Base-by-base conservation (phyloP, 371 early-diverging fungal genomes). In the Funneliformis caledonium region DNA sequence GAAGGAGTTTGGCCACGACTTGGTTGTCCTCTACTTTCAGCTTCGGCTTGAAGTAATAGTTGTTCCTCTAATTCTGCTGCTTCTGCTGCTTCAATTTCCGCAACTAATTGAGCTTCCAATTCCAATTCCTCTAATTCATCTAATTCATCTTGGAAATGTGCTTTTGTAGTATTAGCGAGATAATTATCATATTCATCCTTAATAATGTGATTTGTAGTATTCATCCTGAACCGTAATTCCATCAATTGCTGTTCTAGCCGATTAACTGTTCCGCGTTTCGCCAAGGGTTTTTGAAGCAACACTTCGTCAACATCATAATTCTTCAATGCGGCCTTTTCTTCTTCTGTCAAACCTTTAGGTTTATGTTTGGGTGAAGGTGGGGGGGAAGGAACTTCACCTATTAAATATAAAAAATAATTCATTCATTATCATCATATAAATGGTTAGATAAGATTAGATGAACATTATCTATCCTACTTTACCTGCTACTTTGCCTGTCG, bases 351-450 rank as follows among this genome's bases (percentile, higher is more conserved):
- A 42, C 16, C 12, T 16, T 45, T 69, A 19, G 16, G n/a, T 43
- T 69, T 45, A 31, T 10, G 5, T 7, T 65, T 65, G 33, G 69
- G 69, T 43, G 69, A 45, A 12, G 78, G 31, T 33, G 70, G 47
- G 22, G 76, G 72, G 12, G 84, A 52, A 33, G 70, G 75, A 60
- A 80, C 76, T 22, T 82, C 84, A n/a, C 78, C 81, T 11, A 84
- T 59, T 26, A 84, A 82, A 37, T 37, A 37, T 73, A 81, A 83
- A 73, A 81, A 82, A 31, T 82, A 84, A 43, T 84, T 84, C 83
- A 84, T 75, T 4, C 45, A 72, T 59, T n/a, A 37, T 2, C 1
- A 37, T 37, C 37, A 37, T 37, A 16, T 43, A 22, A 2, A 22
- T 50, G 11, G 62, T 31, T 31, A 69, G 6, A 22, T 47, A 67